Base-by-base conservation (phyloP, 306 rosid species). In the Morella rubra region DNA sequence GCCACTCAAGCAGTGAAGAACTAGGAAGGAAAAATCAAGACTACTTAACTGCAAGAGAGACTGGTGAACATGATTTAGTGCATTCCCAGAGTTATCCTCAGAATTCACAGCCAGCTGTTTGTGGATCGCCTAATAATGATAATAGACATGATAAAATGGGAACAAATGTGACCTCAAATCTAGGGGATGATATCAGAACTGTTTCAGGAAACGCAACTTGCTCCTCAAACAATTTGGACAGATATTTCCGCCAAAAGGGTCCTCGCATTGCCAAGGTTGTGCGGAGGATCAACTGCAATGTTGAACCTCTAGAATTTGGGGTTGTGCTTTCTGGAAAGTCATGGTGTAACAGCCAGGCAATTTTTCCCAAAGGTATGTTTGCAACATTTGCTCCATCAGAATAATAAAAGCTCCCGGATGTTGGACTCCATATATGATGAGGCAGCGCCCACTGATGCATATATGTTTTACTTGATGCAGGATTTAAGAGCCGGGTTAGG, bases 221-320 rank as follows among this genome's bases (percentile, higher is more conserved):
- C 71, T 71, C 87, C 74, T 85, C 66, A 82, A 87, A 86, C 78
- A 89, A 84, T 84, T 52, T 85, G 82, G 91, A 89, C 75, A 80
- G 92, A 71, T 73, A 72, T 78, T 73, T 77, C 73, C 91, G 93
- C 73, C 99, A 89, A 82, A 95, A 90, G 87, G 99, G 98, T 79
- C 99, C 98, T 72, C 97, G 99, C 13, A 92, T 96, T 73, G 99
- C 99, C 44, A 95, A 92, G 90, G 93, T 95, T 59, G 97, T 96
- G 37, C 86, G 99, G 78, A 89, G 97, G 65, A 91, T 96, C 86
- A 92, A 90, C 87, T 92, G 99, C 86, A 86, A 85, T 78, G 99
- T 96, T 16, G 99, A 96, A 81, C 97, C 96, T 79, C 83, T 95
- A 69, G 97, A 91, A 73, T 89, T 83, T 86, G 99, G 99, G 73